Evolutionary conservation across 345 rosid species (phyloP), one percentile per base, ranked within the genome.

Genomic region (Carallia pectinifolia): DNA sequence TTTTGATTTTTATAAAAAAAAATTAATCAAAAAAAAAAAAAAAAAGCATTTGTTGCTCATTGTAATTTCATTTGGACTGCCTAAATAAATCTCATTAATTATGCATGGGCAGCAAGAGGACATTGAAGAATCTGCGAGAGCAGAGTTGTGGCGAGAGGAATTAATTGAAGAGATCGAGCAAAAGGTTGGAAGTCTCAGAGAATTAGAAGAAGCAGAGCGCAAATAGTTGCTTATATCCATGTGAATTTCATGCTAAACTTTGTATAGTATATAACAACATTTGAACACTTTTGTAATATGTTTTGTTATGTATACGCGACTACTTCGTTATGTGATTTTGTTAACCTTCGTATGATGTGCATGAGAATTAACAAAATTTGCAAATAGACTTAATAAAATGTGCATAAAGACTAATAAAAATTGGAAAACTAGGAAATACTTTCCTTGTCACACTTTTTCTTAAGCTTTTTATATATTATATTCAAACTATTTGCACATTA

Each of bases 141-240:
- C 93, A 61, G 96, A 84, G 86, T 64, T 94, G 29, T 89, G 96
- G 91, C 92, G 95, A 0, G 98, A 94, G 83, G 97, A 94, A 74
- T 83, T 94, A 78, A 91, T 91, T 0, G 97, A 94, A 82, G 98
- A 94, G 82, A 94, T 91, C 31, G 97, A 94, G 76, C 88, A 91
- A 81, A 91, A 88, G 66, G 97, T 89, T 62, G 97, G 88, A 74
- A 90, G 91, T 37, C 74, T 88, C n/a, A 82, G 87, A 4, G 98
- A 94, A 61, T 76, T 94, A 38, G 97, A 94, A 84, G 96, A 94
- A 85, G 95, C 88, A 39, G 88, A 83, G 65, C 79, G 74, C 18
- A 89, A 90, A 66, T 86, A 86, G 79, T 64, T 23, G 61, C 17
- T 64, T 23, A 5, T 52, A 5, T 52, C 17, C 1, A 60, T 55